Evolutionary conservation across 2,329 filamentous ascomycete species (phyloP), one percentile per base, ranked within the genome.

Genomic region (Diplodia intermedia): DNA sequence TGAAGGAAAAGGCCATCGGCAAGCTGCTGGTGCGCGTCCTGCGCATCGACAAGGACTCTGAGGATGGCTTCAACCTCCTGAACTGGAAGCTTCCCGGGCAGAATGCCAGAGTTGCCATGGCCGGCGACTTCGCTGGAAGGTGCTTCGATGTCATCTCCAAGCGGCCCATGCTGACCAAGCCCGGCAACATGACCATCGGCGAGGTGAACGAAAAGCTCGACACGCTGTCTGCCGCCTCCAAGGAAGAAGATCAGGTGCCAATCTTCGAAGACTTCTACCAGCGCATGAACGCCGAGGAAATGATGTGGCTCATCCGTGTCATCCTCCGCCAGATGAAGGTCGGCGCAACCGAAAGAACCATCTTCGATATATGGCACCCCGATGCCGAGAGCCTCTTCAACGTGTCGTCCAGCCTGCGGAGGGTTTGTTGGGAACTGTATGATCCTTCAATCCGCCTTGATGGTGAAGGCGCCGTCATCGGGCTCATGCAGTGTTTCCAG

Each of bases 251-350:
- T 70, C 94, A 98, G 73, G 77, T 93, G 50, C 89, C 89, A 0
- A 90, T 99, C 40, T 88, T 98, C 72, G 86, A 91, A 71, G 86
- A 89, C 4, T 97, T 98, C 75, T 98, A 98, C 79, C 86, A 89
- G 55, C 86, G 88, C 29, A 98, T 98, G 95, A 96, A 96, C 73
- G 87, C 95, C 0, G 91, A 97, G 71, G 95, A 99, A 80, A 82
- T 99, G 72, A 90, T 91, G 82, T 99, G 95, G 95, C 83, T 98
- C 67, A 92, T 99, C 70, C 90, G 94, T 15, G 97, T 99, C 74
- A 90, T 99, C 56, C 83, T 98, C 33, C 91, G 91, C 70, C 91
- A 90, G 73, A 90, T 90, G 67, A 69, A 69, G 61, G 67, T 69
- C 5, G 67, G 67, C 20, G 67, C 67, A 18, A 92, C 91, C 0